Conservation (phyloP, 805 yeast species). For the Yamadazyma insecticola region DNA sequence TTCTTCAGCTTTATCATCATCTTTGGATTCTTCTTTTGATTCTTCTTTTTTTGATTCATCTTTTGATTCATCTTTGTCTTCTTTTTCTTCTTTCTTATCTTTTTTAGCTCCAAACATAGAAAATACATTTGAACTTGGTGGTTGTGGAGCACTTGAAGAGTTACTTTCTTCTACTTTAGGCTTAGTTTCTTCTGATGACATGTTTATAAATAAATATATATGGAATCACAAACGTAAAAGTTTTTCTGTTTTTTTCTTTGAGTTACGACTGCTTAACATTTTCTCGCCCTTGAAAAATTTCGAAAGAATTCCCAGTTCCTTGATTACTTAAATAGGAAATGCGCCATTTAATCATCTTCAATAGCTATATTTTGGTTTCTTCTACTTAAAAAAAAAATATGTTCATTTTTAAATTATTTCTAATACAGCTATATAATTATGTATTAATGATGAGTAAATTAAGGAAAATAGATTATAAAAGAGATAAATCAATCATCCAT, state of each 20-base stretch:
- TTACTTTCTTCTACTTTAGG: constrained; percentile 13
- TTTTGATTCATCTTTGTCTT: constrained; percentile 30
- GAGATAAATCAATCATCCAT: constrained; percentile 70
- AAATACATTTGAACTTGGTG: constrained; percentile 79
- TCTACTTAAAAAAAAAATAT: too few species aligned
- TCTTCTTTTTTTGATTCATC: constrained; percentile 24
- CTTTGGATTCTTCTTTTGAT: constrained; percentile 35
- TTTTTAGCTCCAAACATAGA: constrained; percentile 94
- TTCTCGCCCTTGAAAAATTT: neutral
- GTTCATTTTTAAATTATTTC: too few species aligned
- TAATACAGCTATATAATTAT: neutral
- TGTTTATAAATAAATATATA: too few species aligned
- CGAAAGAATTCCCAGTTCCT: neutral
- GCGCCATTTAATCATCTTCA: too few species aligned
- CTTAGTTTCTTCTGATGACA: constrained; percentile 17
- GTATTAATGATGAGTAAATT: neutral
- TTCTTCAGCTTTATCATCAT: constrained; percentile 51
- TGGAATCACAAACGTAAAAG: too few species aligned
- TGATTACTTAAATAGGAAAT: too few species aligned
- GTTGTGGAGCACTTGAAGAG: constrained; percentile 5
- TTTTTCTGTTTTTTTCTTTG: constrained; percentile 1
- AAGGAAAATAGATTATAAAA: too few species aligned
- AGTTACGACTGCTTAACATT: neutral
- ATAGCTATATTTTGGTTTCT: too few species aligned
- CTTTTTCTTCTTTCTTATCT: constrained; percentile 48